Percentiles rank a stretch among this genome's conserved stretches.
These are phyloP conservation scores for Chenopodium berlandieri DNA, from an alignment of 148 eudicot species.

Conservation along the genomic window DNA sequence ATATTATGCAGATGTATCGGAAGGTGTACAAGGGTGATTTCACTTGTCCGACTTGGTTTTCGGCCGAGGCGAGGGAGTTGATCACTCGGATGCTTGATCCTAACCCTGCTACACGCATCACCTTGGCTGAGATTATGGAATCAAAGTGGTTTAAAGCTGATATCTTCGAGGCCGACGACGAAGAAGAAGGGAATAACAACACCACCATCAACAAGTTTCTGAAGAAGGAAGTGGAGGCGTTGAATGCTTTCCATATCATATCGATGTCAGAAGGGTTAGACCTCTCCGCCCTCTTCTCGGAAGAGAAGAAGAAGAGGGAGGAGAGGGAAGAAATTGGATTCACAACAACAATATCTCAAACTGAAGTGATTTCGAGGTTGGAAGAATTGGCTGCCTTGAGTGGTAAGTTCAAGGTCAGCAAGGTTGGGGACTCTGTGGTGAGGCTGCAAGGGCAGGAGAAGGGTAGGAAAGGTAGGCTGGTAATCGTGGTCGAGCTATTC, in stretches of 20 bases:
- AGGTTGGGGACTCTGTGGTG: slow-evolving; percentile 44
- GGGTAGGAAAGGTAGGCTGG: slow-evolving; percentile 60
- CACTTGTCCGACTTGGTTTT: slow-evolving; percentile 73
- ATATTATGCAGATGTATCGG: slow-evolving; percentile 53
- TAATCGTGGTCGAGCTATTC: slow-evolving; percentile 48
- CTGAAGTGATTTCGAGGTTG: slow-evolving; percentile 52
- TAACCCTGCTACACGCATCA: slow-evolving; percentile 49
- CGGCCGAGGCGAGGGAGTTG: slow-evolving; percentile 41
- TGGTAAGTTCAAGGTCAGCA: slow-evolving; percentile 48
- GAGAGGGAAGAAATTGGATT: slow-evolving; percentile 56
- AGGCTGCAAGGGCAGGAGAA: slow-evolving; percentile 44
- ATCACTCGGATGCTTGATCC: slow-evolving; percentile 67
- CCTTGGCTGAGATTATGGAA: slow-evolving; percentile 45
- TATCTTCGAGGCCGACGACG: neutral
- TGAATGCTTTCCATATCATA: slow-evolving; percentile 83
- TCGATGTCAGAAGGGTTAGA: slow-evolving; percentile 69
- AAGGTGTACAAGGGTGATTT: slow-evolving; percentile 63
- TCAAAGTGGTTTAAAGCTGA: slow-evolving; percentile 52
- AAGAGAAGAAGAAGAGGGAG: slow-evolving; percentile 44
- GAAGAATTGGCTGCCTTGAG: slow-evolving; percentile 50
- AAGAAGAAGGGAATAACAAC: neutral
- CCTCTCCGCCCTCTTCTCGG: slow-evolving; percentile 57
- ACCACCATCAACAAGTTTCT: neutral
- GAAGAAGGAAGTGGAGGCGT: slow-evolving; percentile 35
- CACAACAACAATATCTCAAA: slow-evolving; percentile 46